Evolutionary conservation across 2,329 filamentous ascomycete genomes (phyloP).

Genomic region (Hypoxylon rubiginosum): DNA sequence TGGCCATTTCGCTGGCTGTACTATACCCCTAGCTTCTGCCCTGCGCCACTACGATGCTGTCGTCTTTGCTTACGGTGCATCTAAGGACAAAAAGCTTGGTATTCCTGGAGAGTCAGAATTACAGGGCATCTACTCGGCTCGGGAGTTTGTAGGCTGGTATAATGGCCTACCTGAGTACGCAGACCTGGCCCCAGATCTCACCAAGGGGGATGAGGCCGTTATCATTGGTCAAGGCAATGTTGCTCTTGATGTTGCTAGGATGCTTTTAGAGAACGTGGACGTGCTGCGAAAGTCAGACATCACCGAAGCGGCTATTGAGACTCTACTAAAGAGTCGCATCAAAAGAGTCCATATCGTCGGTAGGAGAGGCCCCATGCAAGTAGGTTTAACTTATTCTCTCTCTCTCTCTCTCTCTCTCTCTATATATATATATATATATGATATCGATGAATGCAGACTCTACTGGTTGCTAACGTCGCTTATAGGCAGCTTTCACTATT

Average conservation of each 20-base stretch:
- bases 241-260: slow-evolving; percentile 91
- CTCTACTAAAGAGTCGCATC: slow-evolving; percentile 78
- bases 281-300: slow-evolving; percentile 87
- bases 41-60: slow-evolving; percentile 91
- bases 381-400: slow-evolving; percentile 53
- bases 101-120: slow-evolving; percentile 83
- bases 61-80: slow-evolving; percentile 92
- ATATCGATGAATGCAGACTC: not conserved
- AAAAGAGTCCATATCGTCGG: slow-evolving; percentile 89
- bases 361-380: slow-evolving; percentile 88
- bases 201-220: slow-evolving; percentile 82
- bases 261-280: slow-evolving; percentile 83
- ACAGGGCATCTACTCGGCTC: slow-evolving; percentile 84
- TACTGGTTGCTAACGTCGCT: slow-evolving; percentile 18
- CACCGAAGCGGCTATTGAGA: slow-evolving; percentile 82
- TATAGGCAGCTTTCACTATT: slow-evolving; percentile 89
- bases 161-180: slow-evolving; percentile 91
- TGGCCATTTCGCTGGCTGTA: slow-evolving; percentile 58
- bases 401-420: too few species aligned
- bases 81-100: slow-evolving; percentile 81
- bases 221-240: slow-evolving; percentile 97
- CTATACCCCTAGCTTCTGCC: slow-evolving; percentile 76
- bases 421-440: too few species aligned
- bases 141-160: slow-evolving; percentile 98
- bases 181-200: slow-evolving; percentile 78